These are phyloP conservation scores for Penicillium sp. DNA, from an alignment of 2,329 filamentous ascomycete species.

Conservation along the genomic window DNA sequence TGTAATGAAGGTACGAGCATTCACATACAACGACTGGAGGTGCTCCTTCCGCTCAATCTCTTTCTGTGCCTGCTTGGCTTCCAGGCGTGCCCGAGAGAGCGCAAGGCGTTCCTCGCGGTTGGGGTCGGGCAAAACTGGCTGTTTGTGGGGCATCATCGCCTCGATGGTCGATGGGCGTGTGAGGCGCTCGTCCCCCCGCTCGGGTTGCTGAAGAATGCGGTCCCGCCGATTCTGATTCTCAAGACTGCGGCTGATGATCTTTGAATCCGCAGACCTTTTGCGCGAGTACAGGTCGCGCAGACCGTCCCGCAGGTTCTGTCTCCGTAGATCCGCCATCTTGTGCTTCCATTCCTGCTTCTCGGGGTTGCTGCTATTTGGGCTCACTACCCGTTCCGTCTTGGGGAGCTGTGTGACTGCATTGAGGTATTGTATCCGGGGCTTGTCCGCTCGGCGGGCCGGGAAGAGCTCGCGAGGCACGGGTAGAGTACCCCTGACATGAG, in stretches of 20 bases:
- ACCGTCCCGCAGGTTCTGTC: conserved; percentile 69
- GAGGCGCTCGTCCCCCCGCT: conserved; percentile 71
- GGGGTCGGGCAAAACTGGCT: conserved; percentile 59
- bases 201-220: conserved; percentile 58
- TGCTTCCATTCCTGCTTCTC: conserved; percentile 64
- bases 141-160: conserved; percentile 49
- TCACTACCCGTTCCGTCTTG: conserved; percentile 28
- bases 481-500: conserved; percentile 68
- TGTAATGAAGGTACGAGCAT: conserved; percentile 82
- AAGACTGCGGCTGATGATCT: conserved; percentile 41
- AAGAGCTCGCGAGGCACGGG: conserved; percentile 83
- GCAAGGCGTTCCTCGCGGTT: conserved; percentile 55
- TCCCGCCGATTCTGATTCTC: conserved; percentile 51
- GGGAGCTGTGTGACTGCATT: conserved; percentile 58
- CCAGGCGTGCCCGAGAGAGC: conserved; percentile 37
- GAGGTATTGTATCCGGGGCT: conserved; percentile 62
- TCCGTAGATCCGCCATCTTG: conserved; percentile 67
- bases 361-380: conserved; percentile 40
- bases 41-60: conserved; percentile 63
- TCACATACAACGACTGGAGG: conserved; percentile 85
- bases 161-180: conserved; percentile 66
- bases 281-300: conserved; percentile 67
- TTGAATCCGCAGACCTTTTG: conserved; percentile 48
- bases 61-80: conserved; percentile 50
- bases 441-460: conserved; percentile 57